Conservation (phyloP, 192 early-diverging fungal genomes). For the Linderina pennispora region DNA sequence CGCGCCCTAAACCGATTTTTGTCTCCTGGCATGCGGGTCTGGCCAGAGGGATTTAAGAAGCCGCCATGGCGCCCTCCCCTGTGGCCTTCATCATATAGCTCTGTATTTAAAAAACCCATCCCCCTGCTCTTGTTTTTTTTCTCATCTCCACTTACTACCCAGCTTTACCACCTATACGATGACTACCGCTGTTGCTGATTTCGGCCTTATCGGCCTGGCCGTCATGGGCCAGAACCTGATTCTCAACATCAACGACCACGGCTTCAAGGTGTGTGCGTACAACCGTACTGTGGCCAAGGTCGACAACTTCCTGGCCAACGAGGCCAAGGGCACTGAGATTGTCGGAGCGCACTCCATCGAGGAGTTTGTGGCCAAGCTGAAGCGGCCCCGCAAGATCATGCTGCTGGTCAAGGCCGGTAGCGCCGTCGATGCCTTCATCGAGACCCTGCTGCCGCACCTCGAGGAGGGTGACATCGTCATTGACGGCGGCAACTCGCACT, state of each 20-base stretch:
- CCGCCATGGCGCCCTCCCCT: too few species aligned
- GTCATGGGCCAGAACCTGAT: conserved; percentile 99
- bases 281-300: conserved; percentile 96
- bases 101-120: too few species aligned
- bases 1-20: too few species aligned
- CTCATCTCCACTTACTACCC: background rate
- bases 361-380: conserved; percentile 91
- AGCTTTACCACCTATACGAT: conserved; percentile 8
- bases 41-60: too few species aligned
- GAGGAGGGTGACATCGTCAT: conserved; percentile 94
- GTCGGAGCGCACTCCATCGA: conserved; percentile 91
- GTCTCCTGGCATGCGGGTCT: too few species aligned
- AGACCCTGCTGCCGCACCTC: conserved; percentile 78
- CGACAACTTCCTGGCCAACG: conserved; percentile 88
- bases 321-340: conserved; percentile 95
- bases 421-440: conserved; percentile 95
- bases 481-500: conserved; percentile 99
- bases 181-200: conserved; percentile 65
- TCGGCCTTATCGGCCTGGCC: conserved; percentile 98
- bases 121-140: background rate
- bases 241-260: conserved; percentile 98
- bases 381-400: conserved; percentile 97
- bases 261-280: conserved; percentile 89
- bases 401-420: conserved; percentile 95
- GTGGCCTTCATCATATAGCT: too few species aligned